Percentiles rank a stretch among this genome's conserved stretches.
Evolutionary conservation across 371 early-diverging fungal species (phyloP).

Genomic region (Umbelopsis sp.): DNA sequence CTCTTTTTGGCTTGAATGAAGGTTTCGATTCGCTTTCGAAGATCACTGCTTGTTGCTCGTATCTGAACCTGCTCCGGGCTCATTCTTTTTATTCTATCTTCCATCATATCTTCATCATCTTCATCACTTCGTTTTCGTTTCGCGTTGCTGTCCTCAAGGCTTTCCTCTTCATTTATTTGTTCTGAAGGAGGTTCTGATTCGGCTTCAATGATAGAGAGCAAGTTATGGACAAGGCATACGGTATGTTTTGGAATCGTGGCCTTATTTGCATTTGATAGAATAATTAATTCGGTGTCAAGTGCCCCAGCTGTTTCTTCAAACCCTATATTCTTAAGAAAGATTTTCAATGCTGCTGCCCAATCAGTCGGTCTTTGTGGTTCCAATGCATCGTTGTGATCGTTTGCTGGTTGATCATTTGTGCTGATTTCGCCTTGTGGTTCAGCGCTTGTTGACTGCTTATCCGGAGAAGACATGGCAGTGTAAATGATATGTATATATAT

Average conservation of each 20-base stretch:
- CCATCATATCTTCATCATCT: constrained; percentile 25
- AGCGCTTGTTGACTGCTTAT: neutral
- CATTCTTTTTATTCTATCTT: constrained; percentile 36
- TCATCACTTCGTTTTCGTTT: constrained; percentile 14
- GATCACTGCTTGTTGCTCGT: constrained; percentile 45
- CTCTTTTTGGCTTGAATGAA: constrained; percentile 66
- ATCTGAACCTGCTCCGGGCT: constrained; percentile 53
- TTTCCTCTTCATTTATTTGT: neutral
- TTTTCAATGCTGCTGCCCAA: neutral
- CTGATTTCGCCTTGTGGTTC: neutral
- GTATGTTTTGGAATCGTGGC: neutral
- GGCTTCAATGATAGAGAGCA: constrained; percentile 1
- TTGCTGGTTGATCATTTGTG: neutral
- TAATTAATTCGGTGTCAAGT: neutral
- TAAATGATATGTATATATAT: too few species aligned
- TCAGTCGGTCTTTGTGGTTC: neutral
- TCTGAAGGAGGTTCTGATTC: neutral
- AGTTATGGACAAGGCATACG: neutral
- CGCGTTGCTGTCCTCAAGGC: neutral
- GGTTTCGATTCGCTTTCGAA: constrained; percentile 53
- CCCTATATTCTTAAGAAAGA: neutral
- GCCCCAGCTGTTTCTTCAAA: neutral
- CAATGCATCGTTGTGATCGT: neutral
- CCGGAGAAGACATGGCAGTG: neutral
- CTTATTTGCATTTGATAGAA: neutral